Base-by-base conservation (phyloP, 257 asterid genomes). In the Perilla frutescens region DNA sequence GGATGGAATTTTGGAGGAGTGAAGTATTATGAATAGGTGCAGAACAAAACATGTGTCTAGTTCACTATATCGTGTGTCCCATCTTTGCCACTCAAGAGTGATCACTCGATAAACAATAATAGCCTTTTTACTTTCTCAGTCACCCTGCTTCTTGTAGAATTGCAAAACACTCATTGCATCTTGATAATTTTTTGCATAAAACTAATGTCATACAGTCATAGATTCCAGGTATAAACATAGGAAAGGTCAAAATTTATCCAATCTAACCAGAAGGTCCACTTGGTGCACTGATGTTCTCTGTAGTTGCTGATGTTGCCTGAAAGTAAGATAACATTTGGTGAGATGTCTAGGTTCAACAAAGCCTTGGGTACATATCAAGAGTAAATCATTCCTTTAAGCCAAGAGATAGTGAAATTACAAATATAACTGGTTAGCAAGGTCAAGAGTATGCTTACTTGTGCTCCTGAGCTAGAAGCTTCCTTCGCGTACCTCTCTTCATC, bases 401-500 rank as follows among this genome's bases (percentile, higher is more conserved):
- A 15, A 37, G 13, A 37, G 20, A 26, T 48, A 34, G 32, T 3
- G 5, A 48, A 48, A 57, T 5, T 6, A 61, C 26, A 49, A 26
- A 63, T 36, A 55, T 1, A 53, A 69, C 62, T 60, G 47, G 54
- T 72, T 11, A 63, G 68, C 45, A 60, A 3, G 34, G 51, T 73
- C 39, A 49, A 40, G 68, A 66, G 45, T 34, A 79, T 63, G 61
- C 84, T 84, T 83, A 93, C 98, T 76, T 83, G 96, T 65, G 88
- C 74, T 75, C 92, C 97, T 11, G 96, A 92, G 78, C 86, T 80
- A 6, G 97, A 91, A 77, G 96, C 96, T 80, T 92, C 99, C 83
- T 87, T 90, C 48, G 85, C 79, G 3, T n/a, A 50, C 78, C 83
- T 87, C 81, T 82, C 95, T 79, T 89, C 98, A 78, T 92, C 96